Evolutionary conservation across 75 land plant species (phyloP), one percentile per base, ranked within the genome.

Genomic region (Isoetes taiwanensis): DNA sequence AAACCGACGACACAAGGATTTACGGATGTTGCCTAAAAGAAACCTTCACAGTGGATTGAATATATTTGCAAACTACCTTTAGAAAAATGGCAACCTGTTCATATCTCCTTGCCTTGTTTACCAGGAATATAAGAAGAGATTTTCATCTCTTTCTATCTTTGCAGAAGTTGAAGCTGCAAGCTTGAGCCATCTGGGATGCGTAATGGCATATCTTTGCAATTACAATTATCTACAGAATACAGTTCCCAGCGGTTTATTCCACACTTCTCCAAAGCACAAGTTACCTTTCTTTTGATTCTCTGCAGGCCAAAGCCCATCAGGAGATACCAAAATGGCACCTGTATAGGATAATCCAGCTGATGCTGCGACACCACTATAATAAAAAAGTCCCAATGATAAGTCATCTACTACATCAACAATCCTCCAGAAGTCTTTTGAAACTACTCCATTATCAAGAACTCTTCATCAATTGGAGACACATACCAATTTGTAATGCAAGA

Each of bases 401-500:
- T 86, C 87, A 59, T 91, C 85, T 10, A 55, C 48, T 24, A 75
- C 84, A 52, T 91, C 94, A 1, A 91, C 85, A 21, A 91, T 87
- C 21, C 89, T 75, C 97, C 97, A 91, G 54, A 78, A 83, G 67
- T 91, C 97, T 57, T 77, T 83, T 30, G 97, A 91, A 30, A 83
- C 74, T 21, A 91, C 97, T 11, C 97, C 97, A 70, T 87, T 91
- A 32, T 91, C 97, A 55, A 87, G 76, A 0, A 91, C 97, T n/a
- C n/a, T n/a, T n/a, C n/a, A n/a, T n/a, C n/a, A n/a, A n/a, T n/a
- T n/a, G n/a, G n/a, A n/a, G n/a, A n/a, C n/a, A n/a, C n/a, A n/a
- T n/a, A n/a, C n/a, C n/a, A n/a, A n/a, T n/a, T n/a, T n/a, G n/a
- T n/a, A n/a, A n/a, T n/a, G n/a, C n/a, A n/a, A n/a, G n/a, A n/a